Evolutionary conservation across 192 early-diverging fungal genomes (phyloP).

Genomic region (Martensiomyces pterosporus): DNA sequence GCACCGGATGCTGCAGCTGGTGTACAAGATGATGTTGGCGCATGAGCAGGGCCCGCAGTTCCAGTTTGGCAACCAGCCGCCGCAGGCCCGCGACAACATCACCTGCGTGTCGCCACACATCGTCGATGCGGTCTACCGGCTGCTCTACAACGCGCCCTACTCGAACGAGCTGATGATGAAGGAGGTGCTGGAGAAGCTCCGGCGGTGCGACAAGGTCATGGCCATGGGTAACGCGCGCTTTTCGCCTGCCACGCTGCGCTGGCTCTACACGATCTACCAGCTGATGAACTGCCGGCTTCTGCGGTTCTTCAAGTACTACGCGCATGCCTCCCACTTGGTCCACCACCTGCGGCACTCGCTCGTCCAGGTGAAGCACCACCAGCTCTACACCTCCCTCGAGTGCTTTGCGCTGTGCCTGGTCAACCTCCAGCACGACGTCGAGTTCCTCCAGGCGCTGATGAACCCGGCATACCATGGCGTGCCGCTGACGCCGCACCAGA

Average conservation of each 20-base stretch:
- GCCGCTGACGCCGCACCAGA: slow-evolving; percentile 39
- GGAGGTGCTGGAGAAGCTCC: slow-evolving; percentile 67
- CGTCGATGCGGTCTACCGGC: slow-evolving; percentile 71
- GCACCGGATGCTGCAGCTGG: slow-evolving; percentile 60
- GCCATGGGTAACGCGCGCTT: slow-evolving; percentile 46
- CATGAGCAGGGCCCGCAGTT: slow-evolving; percentile 58
- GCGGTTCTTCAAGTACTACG: slow-evolving; percentile 69
- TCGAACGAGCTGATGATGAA: slow-evolving; percentile 70
- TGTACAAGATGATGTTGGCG: slow-evolving; percentile 73
- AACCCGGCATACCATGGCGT: slow-evolving; percentile 48
- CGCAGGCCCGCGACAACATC: slow-evolving; percentile 39
- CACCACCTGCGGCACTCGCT: slow-evolving; percentile 66
- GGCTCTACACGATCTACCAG: slow-evolving; percentile 71
- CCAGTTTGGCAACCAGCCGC: slow-evolving; percentile 50
- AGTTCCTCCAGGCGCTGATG: slow-evolving; percentile 46
- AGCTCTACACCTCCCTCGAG: slow-evolving; percentile 65
- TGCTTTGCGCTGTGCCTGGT: slow-evolving; percentile 63
- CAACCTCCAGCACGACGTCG: slow-evolving; percentile 48
- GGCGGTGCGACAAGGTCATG: slow-evolving; percentile 61
- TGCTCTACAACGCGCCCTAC: slow-evolving; percentile 70
- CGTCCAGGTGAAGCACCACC: slow-evolving; percentile 60
- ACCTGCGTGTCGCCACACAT: slow-evolving; percentile 69
- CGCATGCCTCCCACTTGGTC: slow-evolving; percentile 60
- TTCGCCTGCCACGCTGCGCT: slow-evolving; percentile 53
- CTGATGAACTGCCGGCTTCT: slow-evolving; percentile 70